These are phyloP conservation scores for Hymenoscyphus linearis DNA, from an alignment of 2,329 filamentous ascomycete genomes.

Conservation along the genomic window DNA sequence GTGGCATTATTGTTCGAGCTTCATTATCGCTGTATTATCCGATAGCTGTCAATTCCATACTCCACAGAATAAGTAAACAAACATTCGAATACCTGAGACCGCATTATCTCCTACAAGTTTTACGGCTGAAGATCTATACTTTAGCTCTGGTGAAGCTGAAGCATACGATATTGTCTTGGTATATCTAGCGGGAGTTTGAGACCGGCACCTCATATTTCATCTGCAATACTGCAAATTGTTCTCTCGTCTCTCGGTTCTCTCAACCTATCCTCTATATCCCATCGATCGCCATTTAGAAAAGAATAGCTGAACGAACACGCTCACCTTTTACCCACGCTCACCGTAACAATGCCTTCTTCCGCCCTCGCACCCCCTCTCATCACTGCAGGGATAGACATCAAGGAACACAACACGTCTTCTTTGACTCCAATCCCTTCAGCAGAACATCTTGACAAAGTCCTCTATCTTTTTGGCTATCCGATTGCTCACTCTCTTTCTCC, in stretches of 20 bases:
- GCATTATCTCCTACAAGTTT: neutral
- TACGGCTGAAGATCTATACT: neutral
- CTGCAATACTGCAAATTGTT: neutral
- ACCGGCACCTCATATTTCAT: neutral
- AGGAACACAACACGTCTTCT: slow-evolving; percentile 1
- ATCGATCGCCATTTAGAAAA: neutral
- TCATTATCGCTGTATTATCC: no score
- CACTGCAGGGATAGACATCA: neutral
- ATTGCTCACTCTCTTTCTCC: slow-evolving; percentile 51
- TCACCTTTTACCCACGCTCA: neutral
- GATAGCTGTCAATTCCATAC: neutral
- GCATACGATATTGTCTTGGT: neutral
- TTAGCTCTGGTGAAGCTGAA: neutral
- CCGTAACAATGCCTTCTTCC: neutral
- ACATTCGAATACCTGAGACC: neutral
- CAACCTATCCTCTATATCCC: neutral
- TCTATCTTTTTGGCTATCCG: slow-evolving; percentile 53
- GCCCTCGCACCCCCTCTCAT: neutral
- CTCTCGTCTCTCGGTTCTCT: neutral
- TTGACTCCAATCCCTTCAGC: slow-evolving; percentile 17
- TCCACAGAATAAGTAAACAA: neutral
- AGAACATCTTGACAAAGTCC: slow-evolving; percentile 21
- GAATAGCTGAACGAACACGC: neutral
- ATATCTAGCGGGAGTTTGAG: neutral
- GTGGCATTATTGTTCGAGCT: neutral